phyloP scores from a whole-genome alignment of 805 yeast genomes.

The Ogataea ganodermae region DNA sequence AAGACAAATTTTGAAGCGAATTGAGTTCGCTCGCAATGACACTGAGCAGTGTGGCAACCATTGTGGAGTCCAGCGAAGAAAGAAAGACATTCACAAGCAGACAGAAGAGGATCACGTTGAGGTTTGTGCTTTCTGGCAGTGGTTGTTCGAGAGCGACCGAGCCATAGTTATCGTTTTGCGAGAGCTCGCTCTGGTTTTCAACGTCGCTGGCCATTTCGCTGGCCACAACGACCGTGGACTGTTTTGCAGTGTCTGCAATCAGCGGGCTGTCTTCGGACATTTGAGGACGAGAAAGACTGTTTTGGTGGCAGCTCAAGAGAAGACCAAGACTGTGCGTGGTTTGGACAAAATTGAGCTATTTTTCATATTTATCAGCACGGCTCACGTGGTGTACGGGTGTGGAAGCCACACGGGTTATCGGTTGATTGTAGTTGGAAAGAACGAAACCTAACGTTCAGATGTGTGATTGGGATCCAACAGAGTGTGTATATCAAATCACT shows the following conservation, averaged over 20 bases:
- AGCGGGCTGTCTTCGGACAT: background rate
- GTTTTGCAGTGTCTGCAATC: background rate
- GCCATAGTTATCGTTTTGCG: background rate
- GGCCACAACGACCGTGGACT: background rate
- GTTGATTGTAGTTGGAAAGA: no score
- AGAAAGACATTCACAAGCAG: conserved; percentile 37
- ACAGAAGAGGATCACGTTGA: conserved; percentile 18
- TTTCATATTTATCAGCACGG: no score
- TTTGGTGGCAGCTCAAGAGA: no score
- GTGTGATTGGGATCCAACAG: no score
- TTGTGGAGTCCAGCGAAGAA: conserved; percentile 54
- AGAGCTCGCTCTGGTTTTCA: background rate
- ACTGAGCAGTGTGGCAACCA: conserved; percentile 53
- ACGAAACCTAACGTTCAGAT: no score
- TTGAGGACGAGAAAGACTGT: no score
- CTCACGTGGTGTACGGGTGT: no score
- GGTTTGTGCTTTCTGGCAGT: background rate
- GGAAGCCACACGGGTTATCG: no score
- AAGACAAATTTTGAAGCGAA: conserved; percentile 43
- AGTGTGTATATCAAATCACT: no score
- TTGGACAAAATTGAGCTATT: no score
- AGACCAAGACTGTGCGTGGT: no score
- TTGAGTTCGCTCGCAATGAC: conserved; percentile 54
- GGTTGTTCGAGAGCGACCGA: background rate
- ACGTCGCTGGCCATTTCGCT: background rate